Conservation (phyloP, 257 asterid species). For the Paraleonurus japonicus region DNA sequence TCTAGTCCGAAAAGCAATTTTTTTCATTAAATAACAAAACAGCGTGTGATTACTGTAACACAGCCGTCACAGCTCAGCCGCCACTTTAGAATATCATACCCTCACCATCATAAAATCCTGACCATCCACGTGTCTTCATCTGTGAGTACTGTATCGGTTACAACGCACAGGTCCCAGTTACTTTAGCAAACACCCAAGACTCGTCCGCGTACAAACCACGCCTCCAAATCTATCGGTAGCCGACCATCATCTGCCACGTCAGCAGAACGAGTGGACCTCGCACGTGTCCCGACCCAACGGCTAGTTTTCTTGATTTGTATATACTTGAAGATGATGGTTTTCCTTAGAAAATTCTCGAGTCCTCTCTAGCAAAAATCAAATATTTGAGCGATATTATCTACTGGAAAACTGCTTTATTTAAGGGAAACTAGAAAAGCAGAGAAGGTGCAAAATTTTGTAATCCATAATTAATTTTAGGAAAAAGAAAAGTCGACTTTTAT, state of each 20-base stretch:
- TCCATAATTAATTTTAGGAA: background rate
- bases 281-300: constrained; percentile 55
- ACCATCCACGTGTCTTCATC: constrained; percentile 35
- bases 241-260: constrained; percentile 49
- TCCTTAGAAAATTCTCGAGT: constrained; percentile 34
- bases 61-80: constrained; percentile 35
- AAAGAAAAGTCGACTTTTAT: background rate
- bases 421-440: background rate
- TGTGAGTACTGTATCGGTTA: background rate
- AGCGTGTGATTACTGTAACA: constrained; percentile 13
- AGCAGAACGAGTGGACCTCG: background rate
- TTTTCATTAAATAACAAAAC: background rate
- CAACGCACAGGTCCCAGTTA: background rate
- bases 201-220: constrained; percentile 26
- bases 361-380: constrained; percentile 17
- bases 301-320: constrained; percentile 39
- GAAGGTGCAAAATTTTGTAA: background rate
- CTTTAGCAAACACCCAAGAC: background rate
- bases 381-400: constrained; percentile 10
- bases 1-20: background rate
- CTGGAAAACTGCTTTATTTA: background rate
- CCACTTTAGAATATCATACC: constrained; percentile 27
- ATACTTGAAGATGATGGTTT: no score
- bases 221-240: constrained; percentile 36
- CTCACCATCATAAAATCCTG: background rate